These are phyloP conservation scores for Fusarium nodosum DNA, from an alignment of 2,329 filamentous ascomycete species.

Conservation along the genomic window DNA sequence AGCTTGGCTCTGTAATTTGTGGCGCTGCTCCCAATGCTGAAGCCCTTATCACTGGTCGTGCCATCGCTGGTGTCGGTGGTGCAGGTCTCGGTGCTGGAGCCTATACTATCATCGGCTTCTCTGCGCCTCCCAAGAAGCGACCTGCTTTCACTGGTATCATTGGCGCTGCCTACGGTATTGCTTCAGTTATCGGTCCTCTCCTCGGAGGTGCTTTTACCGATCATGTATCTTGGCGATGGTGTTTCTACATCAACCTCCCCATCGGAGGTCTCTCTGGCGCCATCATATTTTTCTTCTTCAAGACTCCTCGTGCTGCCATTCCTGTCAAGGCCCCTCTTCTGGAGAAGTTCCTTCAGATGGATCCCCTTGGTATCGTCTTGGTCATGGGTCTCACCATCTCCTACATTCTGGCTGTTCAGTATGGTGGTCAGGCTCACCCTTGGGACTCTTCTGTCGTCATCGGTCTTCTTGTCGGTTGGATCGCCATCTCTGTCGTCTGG, in stretches of 20 bases:
- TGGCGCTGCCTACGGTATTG: conserved; percentile 55
- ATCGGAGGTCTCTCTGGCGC: conserved; percentile 54
- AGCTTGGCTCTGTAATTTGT: conserved; percentile 67
- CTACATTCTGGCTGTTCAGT: conserved; percentile 63
- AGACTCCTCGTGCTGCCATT: conserved; percentile 56
- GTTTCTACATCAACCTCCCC: conserved; percentile 58
- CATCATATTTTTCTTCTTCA: conserved; percentile 60
- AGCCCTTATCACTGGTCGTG: conserved; percentile 65
- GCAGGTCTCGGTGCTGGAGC: conserved; percentile 65
- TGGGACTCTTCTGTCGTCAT: conserved; percentile 60
- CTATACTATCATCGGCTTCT: conserved; percentile 65
- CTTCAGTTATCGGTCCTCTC: conserved; percentile 55
- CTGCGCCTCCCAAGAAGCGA: conserved; percentile 54
- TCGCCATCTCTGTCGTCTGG: conserved; percentile 55
- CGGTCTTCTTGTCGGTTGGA: conserved; percentile 59
- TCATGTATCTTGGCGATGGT: conserved; percentile 57
- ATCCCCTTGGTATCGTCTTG: conserved; percentile 60
- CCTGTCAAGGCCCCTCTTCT: conserved; percentile 55
- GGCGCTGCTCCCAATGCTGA: conserved; percentile 61
- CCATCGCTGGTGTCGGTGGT: conserved; percentile 62
- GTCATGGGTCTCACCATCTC: conserved; percentile 61
- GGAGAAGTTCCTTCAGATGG: conserved; percentile 64
- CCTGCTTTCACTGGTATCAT: conserved; percentile 57
- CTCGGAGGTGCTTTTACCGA: conserved; percentile 57
- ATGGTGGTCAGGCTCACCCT: conserved; percentile 59